These are phyloP conservation scores for Mucor circinelloides DNA, from an alignment of 371 early-diverging fungal genomes.

Conservation along the genomic window DNA sequence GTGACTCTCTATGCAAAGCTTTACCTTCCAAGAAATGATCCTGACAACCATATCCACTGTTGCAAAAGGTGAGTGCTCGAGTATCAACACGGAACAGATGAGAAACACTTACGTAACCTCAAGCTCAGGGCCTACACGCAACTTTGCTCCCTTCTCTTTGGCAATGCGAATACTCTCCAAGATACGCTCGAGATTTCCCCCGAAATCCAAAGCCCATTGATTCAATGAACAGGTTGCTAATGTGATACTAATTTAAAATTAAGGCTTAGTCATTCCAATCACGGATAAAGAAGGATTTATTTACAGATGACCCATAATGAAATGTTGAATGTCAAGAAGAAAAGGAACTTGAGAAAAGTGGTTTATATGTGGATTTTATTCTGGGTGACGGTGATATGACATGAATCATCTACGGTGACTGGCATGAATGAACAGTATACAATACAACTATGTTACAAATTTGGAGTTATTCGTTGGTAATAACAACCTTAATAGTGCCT, in stretches of 20 bases:
- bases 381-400: not conserved
- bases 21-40: constrained; percentile 95
- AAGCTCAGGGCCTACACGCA: constrained; percentile 95
- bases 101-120: constrained; percentile 79
- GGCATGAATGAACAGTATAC: not conserved
- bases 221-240: constrained; percentile 87
- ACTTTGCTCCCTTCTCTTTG: constrained; percentile 78
- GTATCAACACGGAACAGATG: too few relatives aligned
- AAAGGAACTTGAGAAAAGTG: not conserved
- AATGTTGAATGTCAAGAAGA: not conserved
- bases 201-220: constrained; percentile 98
- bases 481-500: constrained; percentile 56
- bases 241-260: constrained; percentile 48
- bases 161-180: constrained; percentile 83
- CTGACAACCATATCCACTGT: constrained; percentile 94
- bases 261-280: not conserved
- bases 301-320: constrained; percentile 19
- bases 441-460: not conserved
- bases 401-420: not conserved
- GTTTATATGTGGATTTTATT: not conserved
- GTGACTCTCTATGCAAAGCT: not conserved
- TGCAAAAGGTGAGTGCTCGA: not conserved
- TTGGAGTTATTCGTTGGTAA: constrained; percentile 21
- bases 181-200: constrained; percentile 89
- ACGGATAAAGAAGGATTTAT: not conserved